These are phyloP conservation scores for Endocalyx cinctus DNA, from an alignment of 2,329 filamentous ascomycete species.

Conservation along the genomic window DNA sequence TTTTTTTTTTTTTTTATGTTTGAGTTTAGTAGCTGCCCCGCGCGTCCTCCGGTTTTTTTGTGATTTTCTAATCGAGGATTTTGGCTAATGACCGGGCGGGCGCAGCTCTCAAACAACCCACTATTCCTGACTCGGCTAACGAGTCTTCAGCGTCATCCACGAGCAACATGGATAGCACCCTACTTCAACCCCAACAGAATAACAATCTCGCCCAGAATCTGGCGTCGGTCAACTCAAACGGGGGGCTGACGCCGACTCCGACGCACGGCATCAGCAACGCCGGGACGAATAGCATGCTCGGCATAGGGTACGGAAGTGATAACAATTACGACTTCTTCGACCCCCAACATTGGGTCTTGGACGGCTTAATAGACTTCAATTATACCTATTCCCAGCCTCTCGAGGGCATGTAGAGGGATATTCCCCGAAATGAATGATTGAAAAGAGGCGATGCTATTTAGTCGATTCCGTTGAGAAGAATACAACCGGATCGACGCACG, in stretches of 20 bases:
- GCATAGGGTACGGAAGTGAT: slow-evolving; percentile 54
- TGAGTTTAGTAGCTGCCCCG: too few relatives aligned
- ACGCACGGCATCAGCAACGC: slow-evolving; percentile 40
- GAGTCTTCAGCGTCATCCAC: slow-evolving; percentile 67
- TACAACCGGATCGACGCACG: too few relatives aligned
- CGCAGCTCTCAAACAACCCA: slow-evolving; percentile 80
- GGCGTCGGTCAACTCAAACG: slow-evolving; percentile 44
- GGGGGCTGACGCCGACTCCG: slow-evolving; percentile 48
- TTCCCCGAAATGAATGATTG: too few relatives aligned
- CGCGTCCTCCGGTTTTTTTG: too few relatives aligned
- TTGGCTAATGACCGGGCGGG: too few relatives aligned
- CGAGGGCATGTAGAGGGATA: slow-evolving; percentile 49
- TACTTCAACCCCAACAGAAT: slow-evolving; percentile 44
- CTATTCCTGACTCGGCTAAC: slow-evolving; percentile 74
- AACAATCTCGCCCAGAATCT: slow-evolving; percentile 40
- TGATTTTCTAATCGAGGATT: too few relatives aligned
- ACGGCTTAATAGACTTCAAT: slow-evolving; percentile 77
- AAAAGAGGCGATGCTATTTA: too few relatives aligned
- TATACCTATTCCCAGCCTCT: slow-evolving; percentile 54
- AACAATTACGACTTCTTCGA: slow-evolving; percentile 85
- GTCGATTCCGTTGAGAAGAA: too few relatives aligned
- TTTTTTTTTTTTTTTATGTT: too few relatives aligned
- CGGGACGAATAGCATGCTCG: slow-evolving; percentile 43
- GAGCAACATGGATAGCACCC: slow-evolving; percentile 58
- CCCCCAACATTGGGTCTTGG: slow-evolving; percentile 88